Evolutionary conservation across 371 early-diverging fungal genomes (phyloP).

Genomic region (Mortierella sp.): DNA sequence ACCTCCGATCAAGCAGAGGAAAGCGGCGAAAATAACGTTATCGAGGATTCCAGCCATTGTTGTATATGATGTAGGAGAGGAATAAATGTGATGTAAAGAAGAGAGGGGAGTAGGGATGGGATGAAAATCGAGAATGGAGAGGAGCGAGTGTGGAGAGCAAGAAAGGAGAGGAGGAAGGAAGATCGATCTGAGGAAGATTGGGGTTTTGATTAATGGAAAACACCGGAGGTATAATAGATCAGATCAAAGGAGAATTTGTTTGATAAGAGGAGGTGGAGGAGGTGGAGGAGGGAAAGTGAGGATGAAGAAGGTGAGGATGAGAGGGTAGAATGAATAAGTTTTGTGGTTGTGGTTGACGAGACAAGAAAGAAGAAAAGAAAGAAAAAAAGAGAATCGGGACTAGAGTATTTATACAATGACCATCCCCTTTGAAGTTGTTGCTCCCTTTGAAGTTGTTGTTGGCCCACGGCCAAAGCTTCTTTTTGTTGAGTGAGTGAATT

Average conservation of each 20-base stretch:
- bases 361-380: not conserved
- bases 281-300: not conserved
- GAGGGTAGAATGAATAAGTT: not conserved
- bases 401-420: constrained; percentile 26
- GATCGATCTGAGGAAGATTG: constrained; percentile 8
- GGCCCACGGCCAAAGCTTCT: constrained; percentile 1
- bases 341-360: constrained; percentile 6
- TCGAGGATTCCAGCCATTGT: constrained; percentile 49
- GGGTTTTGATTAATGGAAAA: not conserved
- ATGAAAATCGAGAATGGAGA: not conserved
- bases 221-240: constrained; percentile 18
- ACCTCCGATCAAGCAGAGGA: constrained; percentile 50
- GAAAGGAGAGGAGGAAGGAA: not conserved
- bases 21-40: constrained; percentile 50
- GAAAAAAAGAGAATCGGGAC: not conserved
- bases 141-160: not conserved
- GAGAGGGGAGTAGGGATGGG: not conserved
- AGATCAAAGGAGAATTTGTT: constrained; percentile 14
- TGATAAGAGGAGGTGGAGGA: not conserved
- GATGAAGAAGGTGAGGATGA: not conserved
- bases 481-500: not conserved
- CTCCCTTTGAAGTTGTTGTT: not conserved
- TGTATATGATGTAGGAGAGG: constrained; percentile 12
- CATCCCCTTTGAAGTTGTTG: too few species aligned
- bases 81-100: constrained; percentile 2